Conservation (phyloP, 768 basidiomycete species). For the Aureoboletus auriporus region DNA sequence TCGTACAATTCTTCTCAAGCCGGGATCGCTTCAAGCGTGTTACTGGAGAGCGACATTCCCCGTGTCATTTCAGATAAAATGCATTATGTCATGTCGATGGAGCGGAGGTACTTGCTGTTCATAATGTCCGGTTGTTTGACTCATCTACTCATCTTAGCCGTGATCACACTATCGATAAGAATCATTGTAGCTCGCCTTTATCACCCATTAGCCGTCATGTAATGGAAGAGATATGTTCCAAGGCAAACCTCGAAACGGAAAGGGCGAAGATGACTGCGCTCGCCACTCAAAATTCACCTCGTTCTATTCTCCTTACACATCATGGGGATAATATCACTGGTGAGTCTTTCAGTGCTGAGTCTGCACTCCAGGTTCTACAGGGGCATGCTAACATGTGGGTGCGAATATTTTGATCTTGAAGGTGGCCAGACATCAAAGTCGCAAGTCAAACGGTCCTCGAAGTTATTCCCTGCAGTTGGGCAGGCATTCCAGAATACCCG, state of each 20-base stretch:
- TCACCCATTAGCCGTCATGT: conserved; percentile 15
- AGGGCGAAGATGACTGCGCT: not conserved
- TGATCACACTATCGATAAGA: not conserved
- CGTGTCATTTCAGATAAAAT: conserved; percentile 14
- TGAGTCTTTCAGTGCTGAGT: not conserved
- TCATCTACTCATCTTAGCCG: conserved; percentile 4
- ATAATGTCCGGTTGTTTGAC: not conserved
- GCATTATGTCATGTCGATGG: not conserved
- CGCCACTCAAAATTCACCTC: not conserved
- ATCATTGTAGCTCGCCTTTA: conserved; percentile 9
- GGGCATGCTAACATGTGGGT: not conserved
- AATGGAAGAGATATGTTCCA: conserved; percentile 15
- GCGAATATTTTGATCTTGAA: not conserved
- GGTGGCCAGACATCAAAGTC: not conserved
- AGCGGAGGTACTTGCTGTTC: conserved; percentile 3
- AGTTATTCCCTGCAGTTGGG: not conserved
- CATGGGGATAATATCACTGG: not conserved
- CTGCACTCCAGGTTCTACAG: not conserved
- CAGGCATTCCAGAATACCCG: not conserved
- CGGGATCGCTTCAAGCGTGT: not conserved
- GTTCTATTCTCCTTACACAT: not conserved
- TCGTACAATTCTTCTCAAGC: conserved; percentile 5
- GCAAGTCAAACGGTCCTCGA: not conserved
- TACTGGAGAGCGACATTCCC: conserved; percentile 15
- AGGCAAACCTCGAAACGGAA: conserved; percentile 1